These are phyloP conservation scores for Cardiospermum halicacabum DNA, from an alignment of 345 rosid species.

Conservation along the genomic window DNA sequence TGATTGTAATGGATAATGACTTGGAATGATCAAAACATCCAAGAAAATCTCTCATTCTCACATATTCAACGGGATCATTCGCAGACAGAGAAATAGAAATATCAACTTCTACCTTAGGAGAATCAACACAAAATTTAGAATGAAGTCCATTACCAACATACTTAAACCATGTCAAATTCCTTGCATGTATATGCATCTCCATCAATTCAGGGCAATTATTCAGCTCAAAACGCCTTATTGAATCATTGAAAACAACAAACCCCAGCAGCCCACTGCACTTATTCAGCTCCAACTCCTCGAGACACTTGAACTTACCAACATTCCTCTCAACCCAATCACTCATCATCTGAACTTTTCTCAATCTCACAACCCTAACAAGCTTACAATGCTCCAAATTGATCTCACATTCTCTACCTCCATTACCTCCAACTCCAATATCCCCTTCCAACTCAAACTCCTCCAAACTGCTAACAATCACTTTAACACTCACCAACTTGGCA, in stretches of 20 bases:
- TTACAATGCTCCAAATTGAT: not conserved
- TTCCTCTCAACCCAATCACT: not conserved
- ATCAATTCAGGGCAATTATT: not conserved
- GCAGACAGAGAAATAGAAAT: not conserved
- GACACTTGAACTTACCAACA: not conserved
- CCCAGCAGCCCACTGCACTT: not conserved
- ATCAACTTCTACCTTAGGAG: not conserved
- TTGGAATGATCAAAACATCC: conserved; percentile 14
- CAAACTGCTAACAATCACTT: not conserved
- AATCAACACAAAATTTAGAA: not conserved
- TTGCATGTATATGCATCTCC: not conserved
- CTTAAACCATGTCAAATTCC: not conserved
- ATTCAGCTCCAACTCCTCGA: not conserved
- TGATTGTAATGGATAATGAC: not conserved
- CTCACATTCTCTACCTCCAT: not conserved
- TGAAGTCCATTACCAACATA: not conserved
- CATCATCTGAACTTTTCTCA: not conserved
- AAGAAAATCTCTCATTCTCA: not conserved
- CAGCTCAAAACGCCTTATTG: not conserved
- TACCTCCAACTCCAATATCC: not conserved
- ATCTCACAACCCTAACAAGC: not conserved
- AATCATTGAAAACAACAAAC: not conserved
- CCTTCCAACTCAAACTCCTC: not conserved
- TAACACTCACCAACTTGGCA: not conserved
- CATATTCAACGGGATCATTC: not conserved